Base-by-base conservation (phyloP, 441 rosid species). In the Cnidoscolus chayamansa region DNA sequence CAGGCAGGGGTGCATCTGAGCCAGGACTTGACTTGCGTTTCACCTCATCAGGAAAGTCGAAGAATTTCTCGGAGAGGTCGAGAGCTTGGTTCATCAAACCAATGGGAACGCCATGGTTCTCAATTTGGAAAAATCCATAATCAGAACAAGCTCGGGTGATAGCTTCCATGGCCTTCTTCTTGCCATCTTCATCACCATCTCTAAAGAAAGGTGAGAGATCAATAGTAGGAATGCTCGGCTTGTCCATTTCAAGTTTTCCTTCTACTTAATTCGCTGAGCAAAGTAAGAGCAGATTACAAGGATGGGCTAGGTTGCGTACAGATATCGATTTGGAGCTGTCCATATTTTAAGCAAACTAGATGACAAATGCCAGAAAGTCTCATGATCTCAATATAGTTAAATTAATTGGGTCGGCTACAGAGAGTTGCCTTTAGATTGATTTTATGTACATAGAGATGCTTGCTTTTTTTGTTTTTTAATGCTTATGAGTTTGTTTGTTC, bases 61-160 rank as follows among this genome's bases (percentile, higher is more conserved):
- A 85, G 70, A 84, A 84, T 17, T 73, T 16, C 79, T 63, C 76
- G 61, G 85, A 86, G 10, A 84, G 74, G n/a, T 79, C 67, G 0
- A 84, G 73, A 37, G 88, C 86, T 65, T 59, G 67, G 56, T 49
- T 31, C 77, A 86, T 76, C 76, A 82, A 66, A 3, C 47, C 70
- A 10, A 55, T 40, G 2, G 88, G 75, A 10, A 84, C 73, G 4
- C 90, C 88, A 54, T 82, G 88, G 74, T 82, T 86, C 45, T 66
- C 80, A 16, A 86, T 75, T 55, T 88, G 86, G 81, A 88, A 83
- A 77, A 85, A 85, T 15, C 91, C 86, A 63, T 64, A 76, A 12
- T 79, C 77, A 4, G 80, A 67, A 62, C 88, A 84, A 17, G 88
- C 87, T 65, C 78, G 25, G 19, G 40, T 47, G n/a, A 86, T 77